Conservation (phyloP, 1,284 basidiomycete species). For the Chalciporus sp. region DNA sequence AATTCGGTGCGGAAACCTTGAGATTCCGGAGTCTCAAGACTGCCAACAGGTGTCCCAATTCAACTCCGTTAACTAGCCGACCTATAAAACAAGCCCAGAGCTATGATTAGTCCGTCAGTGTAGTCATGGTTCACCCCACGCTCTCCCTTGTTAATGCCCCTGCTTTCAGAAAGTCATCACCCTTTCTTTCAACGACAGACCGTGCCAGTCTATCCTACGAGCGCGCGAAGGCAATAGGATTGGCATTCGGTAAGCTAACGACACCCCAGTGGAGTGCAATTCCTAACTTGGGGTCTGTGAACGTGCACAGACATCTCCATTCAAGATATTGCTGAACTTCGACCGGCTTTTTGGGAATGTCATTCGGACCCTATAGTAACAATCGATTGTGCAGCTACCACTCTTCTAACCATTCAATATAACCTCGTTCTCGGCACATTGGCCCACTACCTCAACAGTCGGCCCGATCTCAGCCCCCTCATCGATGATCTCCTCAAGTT, state of each 20-base stretch:
- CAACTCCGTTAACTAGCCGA: too few relatives aligned
- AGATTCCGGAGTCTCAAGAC: too few relatives aligned
- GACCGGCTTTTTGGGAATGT: background rate
- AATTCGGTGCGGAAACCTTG: too few relatives aligned
- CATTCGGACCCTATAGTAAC: constrained; percentile 46
- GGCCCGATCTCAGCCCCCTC: constrained; percentile 50
- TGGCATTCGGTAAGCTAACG: background rate
- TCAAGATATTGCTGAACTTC: background rate
- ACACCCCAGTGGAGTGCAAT: background rate
- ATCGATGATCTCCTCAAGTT: constrained; percentile 49
- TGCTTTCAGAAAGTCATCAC: background rate
- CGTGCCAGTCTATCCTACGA: background rate
- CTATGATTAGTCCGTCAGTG: too few relatives aligned
- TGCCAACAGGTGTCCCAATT: too few relatives aligned
- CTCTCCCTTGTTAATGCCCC: background rate
- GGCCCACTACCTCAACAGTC: constrained; percentile 45
- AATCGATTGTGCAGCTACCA: constrained; percentile 51
- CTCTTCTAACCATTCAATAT: constrained; percentile 49
- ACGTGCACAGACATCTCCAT: background rate
- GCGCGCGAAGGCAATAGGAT: background rate
- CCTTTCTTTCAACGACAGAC: background rate
- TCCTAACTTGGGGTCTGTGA: background rate
- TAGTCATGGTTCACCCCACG: background rate
- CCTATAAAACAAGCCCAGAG: too few relatives aligned
- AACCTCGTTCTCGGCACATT: constrained; percentile 54